Evolutionary conservation across 306 rosid genomes (phyloP).

Genomic region (Ceratonia siliqua): DNA sequence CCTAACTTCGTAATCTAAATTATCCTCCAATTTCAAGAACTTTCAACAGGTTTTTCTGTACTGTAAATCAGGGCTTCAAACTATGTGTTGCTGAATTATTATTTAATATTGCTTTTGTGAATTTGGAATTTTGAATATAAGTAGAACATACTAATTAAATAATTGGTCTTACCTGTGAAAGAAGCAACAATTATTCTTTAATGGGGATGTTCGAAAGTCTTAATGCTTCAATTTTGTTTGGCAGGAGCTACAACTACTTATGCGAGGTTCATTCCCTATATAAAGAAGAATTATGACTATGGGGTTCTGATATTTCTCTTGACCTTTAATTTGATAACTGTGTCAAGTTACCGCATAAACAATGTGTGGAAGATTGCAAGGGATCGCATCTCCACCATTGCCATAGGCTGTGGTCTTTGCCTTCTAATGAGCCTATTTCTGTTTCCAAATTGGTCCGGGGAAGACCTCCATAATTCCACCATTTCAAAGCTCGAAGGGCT

Average conservation of each 20-base stretch:
- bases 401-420: conserved; percentile 80
- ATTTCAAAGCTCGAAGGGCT: conserved; percentile 76
- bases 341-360: conserved; percentile 66
- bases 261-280: conserved; percentile 74
- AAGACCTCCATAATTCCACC: conserved; percentile 69
- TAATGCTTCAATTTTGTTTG: not conserved
- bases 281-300: conserved; percentile 84
- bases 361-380: conserved; percentile 62
- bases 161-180: too few species aligned
- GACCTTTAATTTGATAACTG: conserved; percentile 78
- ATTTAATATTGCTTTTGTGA: too few species aligned
- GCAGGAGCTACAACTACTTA: conserved; percentile 82
- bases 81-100: too few species aligned
- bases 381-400: conserved; percentile 76
- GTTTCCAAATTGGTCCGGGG: conserved; percentile 92
- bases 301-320: conserved; percentile 79
- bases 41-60: too few species aligned
- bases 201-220: too few species aligned
- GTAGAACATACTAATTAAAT: too few species aligned
- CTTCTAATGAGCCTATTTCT: conserved; percentile 72
- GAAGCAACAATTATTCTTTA: too few species aligned
- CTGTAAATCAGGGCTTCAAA: too few species aligned
- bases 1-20: too few species aligned
- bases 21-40: too few species aligned
- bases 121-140: too few species aligned